phyloP scores from a whole-genome alignment of 1,139 yeast species.

The Debaryomyces coudertii region DNA sequence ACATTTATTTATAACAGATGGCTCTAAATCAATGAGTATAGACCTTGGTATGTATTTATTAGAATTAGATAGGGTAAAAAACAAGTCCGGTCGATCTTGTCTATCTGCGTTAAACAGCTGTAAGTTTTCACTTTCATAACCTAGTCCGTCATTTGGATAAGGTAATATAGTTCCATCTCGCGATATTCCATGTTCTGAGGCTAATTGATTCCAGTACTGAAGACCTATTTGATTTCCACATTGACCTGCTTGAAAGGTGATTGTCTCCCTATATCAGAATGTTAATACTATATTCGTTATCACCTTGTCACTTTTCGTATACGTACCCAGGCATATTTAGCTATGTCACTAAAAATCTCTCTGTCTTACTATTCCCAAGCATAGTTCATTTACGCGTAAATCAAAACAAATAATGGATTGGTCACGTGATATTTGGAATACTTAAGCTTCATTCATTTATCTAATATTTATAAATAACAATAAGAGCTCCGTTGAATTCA shows the following conservation, averaged over 20 bases:
- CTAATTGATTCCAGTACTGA: constrained; percentile 90
- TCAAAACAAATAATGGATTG: not conserved
- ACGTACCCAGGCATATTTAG: constrained; percentile 13
- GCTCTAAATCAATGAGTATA: constrained; percentile 83
- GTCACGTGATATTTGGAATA: constrained; percentile 2
- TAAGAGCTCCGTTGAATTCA: too few species aligned
- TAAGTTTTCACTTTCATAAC: constrained; percentile 19
- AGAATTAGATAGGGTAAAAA: constrained; percentile 73
- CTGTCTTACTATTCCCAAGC: not conserved
- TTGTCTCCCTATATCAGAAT: constrained; percentile 34
- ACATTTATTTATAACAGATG: constrained; percentile 79
- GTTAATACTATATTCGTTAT: constrained; percentile 29
- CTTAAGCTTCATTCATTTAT: too few species aligned
- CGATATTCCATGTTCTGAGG: constrained; percentile 82
- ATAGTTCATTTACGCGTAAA: not conserved
- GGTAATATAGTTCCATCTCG: constrained; percentile 64
- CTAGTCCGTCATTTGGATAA: constrained; percentile 24
- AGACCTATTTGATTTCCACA: constrained; percentile 97
- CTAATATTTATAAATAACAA: not conserved
- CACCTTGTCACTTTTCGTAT: not conserved
- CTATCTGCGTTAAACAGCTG: constrained; percentile 30
- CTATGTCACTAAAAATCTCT: not conserved
- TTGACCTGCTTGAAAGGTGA: constrained; percentile 66
- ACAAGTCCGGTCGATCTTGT: constrained; percentile 80
- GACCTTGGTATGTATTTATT: constrained; percentile 88